Conservation (phyloP, 2,329 filamentous ascomycete species). For the Aciculosporium take region DNA sequence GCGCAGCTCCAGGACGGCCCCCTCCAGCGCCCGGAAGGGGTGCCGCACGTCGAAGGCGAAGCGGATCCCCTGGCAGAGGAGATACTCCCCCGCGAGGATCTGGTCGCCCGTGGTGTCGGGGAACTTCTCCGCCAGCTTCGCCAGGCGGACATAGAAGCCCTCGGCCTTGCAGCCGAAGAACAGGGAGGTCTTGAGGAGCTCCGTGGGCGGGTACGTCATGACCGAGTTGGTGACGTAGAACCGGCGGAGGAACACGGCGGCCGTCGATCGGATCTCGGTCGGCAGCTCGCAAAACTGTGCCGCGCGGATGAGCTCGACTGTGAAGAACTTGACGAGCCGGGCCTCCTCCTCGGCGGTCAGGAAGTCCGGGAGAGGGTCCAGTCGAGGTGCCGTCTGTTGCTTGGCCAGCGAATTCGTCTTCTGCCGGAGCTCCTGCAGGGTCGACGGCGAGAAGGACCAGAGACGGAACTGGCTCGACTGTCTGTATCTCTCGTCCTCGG, state of each 20-base stretch:
- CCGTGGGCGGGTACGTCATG: constrained; percentile 89
- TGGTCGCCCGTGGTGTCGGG: constrained; percentile 61
- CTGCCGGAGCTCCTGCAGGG: constrained; percentile 55
- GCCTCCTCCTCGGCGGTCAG: constrained; percentile 74
- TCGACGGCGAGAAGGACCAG: constrained; percentile 76
- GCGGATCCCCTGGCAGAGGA: constrained; percentile 79
- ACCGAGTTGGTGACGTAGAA: constrained; percentile 94
- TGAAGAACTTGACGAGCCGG: constrained; percentile 67
- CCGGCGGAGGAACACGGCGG: constrained; percentile 76
- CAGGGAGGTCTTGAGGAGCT: constrained; percentile 77
- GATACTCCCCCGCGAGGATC: constrained; percentile 80
- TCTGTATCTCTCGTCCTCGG: constrained; percentile 83
- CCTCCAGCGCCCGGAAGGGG: constrained; percentile 77
- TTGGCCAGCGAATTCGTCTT: constrained; percentile 67
- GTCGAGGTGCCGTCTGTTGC: constrained; percentile 41
- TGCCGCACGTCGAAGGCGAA: constrained; percentile 92
- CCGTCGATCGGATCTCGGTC: constrained; percentile 46
- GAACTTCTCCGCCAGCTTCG: constrained; percentile 54
- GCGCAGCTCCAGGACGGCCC: constrained; percentile 68
- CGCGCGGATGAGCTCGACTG: constrained; percentile 41
- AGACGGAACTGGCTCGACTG: constrained; percentile 79
- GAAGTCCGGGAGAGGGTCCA: constrained; percentile 55
- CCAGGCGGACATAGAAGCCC: constrained; percentile 55
- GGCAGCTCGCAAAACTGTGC: constrained; percentile 38
- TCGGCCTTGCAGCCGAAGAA: constrained; percentile 93